Conservation (phyloP, 1,284 basidiomycete species). For the Microbotryum intermedium region DNA sequence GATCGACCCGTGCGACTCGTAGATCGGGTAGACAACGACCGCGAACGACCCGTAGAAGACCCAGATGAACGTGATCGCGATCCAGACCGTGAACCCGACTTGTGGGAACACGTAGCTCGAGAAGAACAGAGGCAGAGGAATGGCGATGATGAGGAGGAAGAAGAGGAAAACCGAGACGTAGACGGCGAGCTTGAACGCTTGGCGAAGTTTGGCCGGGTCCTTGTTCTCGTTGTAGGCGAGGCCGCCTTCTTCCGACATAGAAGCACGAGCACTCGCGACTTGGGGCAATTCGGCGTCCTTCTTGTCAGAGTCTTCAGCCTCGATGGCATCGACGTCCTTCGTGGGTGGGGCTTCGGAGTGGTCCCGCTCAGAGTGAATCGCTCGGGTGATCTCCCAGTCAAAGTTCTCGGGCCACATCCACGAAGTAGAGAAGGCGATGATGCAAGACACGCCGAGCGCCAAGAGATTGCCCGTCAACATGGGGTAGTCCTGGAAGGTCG, state of each 20-base stretch:
- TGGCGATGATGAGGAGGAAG: constrained; percentile 43
- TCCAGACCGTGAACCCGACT: constrained; percentile 54
- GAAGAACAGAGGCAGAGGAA: constrained; percentile 77
- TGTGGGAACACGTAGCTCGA: constrained; percentile 61
- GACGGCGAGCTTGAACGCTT: constrained; percentile 68
- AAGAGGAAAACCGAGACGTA: constrained; percentile 56
- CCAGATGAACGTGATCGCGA: constrained; percentile 43
- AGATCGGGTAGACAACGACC: constrained; percentile 28
- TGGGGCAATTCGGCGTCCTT: constrained; percentile 38
- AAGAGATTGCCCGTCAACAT: constrained; percentile 28
- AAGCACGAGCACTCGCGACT: background rate
- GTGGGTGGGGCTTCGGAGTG: constrained; percentile 27
- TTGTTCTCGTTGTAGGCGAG: constrained; percentile 50
- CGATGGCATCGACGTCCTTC: constrained; percentile 34
- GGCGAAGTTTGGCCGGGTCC: constrained; percentile 53
- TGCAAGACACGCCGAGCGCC: constrained; percentile 56
- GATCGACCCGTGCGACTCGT: constrained; percentile 18
- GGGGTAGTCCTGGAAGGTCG: constrained; percentile 40
- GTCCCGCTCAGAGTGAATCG: constrained; percentile 38
- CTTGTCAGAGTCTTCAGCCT: constrained; percentile 39
- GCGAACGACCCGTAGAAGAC: constrained; percentile 23
- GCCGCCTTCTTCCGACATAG: constrained; percentile 15
- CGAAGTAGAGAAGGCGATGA: constrained; percentile 60
- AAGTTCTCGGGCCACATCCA: constrained; percentile 66
- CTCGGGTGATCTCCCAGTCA: constrained; percentile 66